A percentile compares a stretch with the other conserved stretches of the same genome.
Conservation (phyloP, 2,329 filamentous ascomycete genomes). For the Diaporthe citri region DNA sequence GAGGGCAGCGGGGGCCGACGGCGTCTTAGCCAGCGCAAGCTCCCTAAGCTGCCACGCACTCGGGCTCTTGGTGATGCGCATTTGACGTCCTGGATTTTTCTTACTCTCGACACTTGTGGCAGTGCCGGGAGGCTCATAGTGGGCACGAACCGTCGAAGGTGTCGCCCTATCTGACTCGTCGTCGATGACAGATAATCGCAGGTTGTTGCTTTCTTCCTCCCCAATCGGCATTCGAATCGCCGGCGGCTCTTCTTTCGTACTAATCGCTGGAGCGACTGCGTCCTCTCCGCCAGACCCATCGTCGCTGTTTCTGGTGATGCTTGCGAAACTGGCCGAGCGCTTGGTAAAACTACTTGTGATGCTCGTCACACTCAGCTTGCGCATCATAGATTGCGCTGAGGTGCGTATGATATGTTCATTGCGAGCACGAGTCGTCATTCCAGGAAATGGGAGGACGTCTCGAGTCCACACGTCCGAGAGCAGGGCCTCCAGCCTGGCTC, state of each 20-base stretch:
- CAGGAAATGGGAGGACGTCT: constrained; percentile 84
- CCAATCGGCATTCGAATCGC: background rate
- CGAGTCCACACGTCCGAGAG: constrained; percentile 87
- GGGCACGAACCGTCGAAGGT: constrained; percentile 19
- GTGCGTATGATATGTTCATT: constrained; percentile 80
- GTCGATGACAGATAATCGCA: constrained; percentile 31
- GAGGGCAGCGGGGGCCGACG: constrained; percentile 34
- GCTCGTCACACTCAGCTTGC: constrained; percentile 86
- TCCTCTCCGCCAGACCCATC: constrained; percentile 46
- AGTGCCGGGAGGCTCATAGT: background rate
- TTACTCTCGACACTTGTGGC: background rate
- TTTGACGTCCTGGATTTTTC: constrained; percentile 22
- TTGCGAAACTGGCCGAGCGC: constrained; percentile 71
- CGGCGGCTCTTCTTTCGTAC: background rate
- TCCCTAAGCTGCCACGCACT: constrained; percentile 37
- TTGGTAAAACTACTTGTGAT: constrained; percentile 82
- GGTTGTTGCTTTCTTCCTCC: background rate
- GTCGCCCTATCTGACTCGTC: constrained; percentile 35
- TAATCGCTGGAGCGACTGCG: background rate
- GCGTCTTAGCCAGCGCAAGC: constrained; percentile 8
- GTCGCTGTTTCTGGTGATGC: constrained; percentile 48
- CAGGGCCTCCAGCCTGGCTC: constrained; percentile 80
- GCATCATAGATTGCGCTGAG: constrained; percentile 88
- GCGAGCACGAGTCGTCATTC: constrained; percentile 76
- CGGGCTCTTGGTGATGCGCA: constrained; percentile 37